Base-by-base conservation (phyloP, 169 alveolate genomes). In the Miamiensis avidus region DNA sequence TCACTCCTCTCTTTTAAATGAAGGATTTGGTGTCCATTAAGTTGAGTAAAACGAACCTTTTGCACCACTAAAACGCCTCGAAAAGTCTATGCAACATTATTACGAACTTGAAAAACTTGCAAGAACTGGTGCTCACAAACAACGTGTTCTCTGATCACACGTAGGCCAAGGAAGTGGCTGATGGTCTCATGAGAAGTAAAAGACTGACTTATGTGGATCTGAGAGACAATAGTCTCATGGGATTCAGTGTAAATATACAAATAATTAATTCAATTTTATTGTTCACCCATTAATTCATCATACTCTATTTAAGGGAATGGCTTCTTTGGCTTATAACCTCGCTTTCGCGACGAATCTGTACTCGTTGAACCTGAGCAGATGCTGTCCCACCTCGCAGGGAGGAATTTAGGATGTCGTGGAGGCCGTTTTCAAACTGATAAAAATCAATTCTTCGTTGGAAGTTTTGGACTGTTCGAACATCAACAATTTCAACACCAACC, bases 171-270 rank as follows among this genome's bases (percentile, higher is more conserved):
- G 95, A 92, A 87, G 72, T 92, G 1, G 91, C 92, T 25, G 91
- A 89, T 83, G 92, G 92, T 29, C 81, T 92, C 31, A 88, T 87
- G 91, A 85, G 88, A 78, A 92, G 93, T 1, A 87, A 92, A 74
- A 73, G 87, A 65, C 83, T 92, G 73, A 89, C 78, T 72, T 84
- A 84, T 75, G 81, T 92, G 72, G 84, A 87, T 81, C 27, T 92
- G 0, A 28, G 69, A 1, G 76, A 82, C 75, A 92, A 92, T 79
- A 74, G 29, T 28, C 74, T 34, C 29, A 75, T 75, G 0, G 87
- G 69, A 30, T 82, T 84, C n/a, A n/a, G n/a, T n/a, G n/a, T n/a
- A n/a, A n/a, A n/a, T n/a, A n/a, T n/a, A n/a, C n/a, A n/a, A n/a
- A n/a, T n/a, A n/a, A n/a, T n/a, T n/a, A n/a, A n/a, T n/a, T n/a